Evolutionary conservation across 192 early-diverging fungal species (phyloP), one percentile per base, ranked within the genome.

Genomic region (Mortierella hygrophila): DNA sequence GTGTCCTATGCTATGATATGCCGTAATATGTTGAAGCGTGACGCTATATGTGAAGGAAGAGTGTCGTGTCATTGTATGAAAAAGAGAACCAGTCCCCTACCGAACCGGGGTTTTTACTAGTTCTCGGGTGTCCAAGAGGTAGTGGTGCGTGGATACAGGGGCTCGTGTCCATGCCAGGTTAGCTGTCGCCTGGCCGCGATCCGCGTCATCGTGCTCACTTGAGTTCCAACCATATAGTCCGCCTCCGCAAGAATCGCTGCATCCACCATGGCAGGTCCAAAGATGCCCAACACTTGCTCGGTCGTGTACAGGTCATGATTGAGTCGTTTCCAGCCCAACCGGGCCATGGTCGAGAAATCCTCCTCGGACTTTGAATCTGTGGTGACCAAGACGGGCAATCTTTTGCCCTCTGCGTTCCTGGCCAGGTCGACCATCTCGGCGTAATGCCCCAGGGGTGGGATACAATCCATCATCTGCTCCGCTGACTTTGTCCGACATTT

Each of bases 211-310:
- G 40, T 81, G 21, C 84, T 81, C 37, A 69, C 72, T 18, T 69
- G 44, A 3, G 79, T 86, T 6, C 84, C 84, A 8, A 86, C 35
- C 78, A 86, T 78, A 15, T 78, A 63, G 35, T 86, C 79, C 0
- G 84, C 84, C 60, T 78, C 42, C 55, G 76, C 79, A 40, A 86
- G 42, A 37, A 86, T 77, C 1, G 70, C 75, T 1, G 84, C 84
- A 70, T 86, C 84, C 38, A 86, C 79, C 69, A 86, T 63, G 15
- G 75, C 84, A 0, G 84, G 79, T 3, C 79, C 84, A 81, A 86
- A 81, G 65, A 81, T 81, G 16, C 84, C 84, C 16, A 86, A 15
- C 38, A 81, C 84, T 21, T 77, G 11, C 60, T 86, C 84, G 6
- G 79, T 86, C 26, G 79, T 86, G 21, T 86, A 86, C 46, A 75